phyloP scores from a whole-genome alignment of 176 grass and related monocot genomes.

The Hsuehochloa calcarea region DNA sequence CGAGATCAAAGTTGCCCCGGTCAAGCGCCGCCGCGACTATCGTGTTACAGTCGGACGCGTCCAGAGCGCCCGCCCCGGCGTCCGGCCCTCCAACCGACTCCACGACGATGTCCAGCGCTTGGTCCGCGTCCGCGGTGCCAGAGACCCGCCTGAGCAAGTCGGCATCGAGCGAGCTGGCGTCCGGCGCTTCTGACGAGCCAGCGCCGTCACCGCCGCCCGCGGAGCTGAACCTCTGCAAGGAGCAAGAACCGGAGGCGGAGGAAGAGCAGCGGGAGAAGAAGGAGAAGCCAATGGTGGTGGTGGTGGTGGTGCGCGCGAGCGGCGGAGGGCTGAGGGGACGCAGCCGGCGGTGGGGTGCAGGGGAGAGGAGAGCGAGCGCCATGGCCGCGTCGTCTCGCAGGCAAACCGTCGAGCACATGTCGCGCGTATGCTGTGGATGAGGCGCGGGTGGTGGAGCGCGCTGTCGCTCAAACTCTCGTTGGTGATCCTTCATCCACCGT shows the following conservation, averaged over 20 bases:
- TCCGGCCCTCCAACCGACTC: conserved; percentile 30
- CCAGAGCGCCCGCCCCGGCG: conserved; percentile 3
- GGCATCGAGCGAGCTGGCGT: conserved; percentile 26
- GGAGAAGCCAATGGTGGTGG: background rate
- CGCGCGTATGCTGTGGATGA: conserved; percentile 37
- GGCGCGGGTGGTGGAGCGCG: conserved; percentile 37
- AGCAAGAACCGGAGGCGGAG: conserved; percentile 2
- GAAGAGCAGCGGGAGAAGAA: conserved; percentile 1
- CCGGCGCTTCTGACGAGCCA: conserved; percentile 24
- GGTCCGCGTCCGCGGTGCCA: conserved; percentile 40
- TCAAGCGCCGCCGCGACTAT: conserved; percentile 63
- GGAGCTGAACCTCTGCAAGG: conserved; percentile 35
- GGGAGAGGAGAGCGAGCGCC: conserved; percentile 48
- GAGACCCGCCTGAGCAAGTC: conserved; percentile 50
- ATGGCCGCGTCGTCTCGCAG: conserved; percentile 49
- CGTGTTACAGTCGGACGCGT: conserved; percentile 52
- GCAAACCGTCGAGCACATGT: conserved; percentile 27
- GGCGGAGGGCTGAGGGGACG: conserved; percentile 30
- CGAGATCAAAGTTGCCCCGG: conserved; percentile 56
- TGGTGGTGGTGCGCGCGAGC: background rate
- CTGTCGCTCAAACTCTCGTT: background rate
- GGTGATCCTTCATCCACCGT: too few relatives aligned
- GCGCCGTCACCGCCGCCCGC: conserved; percentile 22
- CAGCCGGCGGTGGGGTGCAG: conserved; percentile 19
- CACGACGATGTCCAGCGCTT: conserved; percentile 50